Base-by-base conservation (phyloP, 2,329 filamentous ascomycete species). In the Plectosphaerella sp. region DNA sequence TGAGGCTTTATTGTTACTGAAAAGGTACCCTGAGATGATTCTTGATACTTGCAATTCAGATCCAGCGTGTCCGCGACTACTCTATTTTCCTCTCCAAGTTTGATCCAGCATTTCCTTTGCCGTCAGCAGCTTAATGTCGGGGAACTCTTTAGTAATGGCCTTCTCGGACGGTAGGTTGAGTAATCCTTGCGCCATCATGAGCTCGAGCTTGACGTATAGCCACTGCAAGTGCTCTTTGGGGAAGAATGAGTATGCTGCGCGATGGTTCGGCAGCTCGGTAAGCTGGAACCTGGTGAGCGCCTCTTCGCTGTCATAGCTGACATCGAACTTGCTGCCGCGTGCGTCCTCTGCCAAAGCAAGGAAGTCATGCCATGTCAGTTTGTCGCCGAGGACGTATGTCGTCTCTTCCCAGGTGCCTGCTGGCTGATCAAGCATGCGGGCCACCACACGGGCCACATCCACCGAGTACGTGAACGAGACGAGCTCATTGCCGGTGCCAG, bases 401-500 rank as follows among this genome's bases (percentile, higher is more conserved):
- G 60, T 52, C 48, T 69, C 65, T 5, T 69, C 65, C 74, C 75
- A 77, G n/a, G 64, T 63, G 10, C 35, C 47, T 22, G 62, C 62
- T 5, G 67, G 56, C 24, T 71, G 54, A 22, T 67, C 66, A 5
- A 78, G 59, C 4, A 67, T 52, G 22, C 62, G 62, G 16, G 66
- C 67, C 14, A 76, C 62, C 50, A 73, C 75, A 15, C 49, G 45
- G 4, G 54, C 54, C 52, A 77, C 62, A 58, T 77, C 74, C n/a
- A 65, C 62, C 6, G 69, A 71, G 52, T 74, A 71, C 2, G 73
- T 77, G 59, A 74, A 69, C n/a, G 67, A 61, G 25, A 75, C 63
- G 15, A 58, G 55, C 28, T 62, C 65, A 9, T 68, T 64, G 1
- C 75, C 75, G 48, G 69, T 63, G 0, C 71, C 72, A 0, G 74